Evolutionary conservation across 2,329 filamentous ascomycete genomes (phyloP), one percentile per base, ranked within the genome.

Genomic region (Aulographum hederae): DNA sequence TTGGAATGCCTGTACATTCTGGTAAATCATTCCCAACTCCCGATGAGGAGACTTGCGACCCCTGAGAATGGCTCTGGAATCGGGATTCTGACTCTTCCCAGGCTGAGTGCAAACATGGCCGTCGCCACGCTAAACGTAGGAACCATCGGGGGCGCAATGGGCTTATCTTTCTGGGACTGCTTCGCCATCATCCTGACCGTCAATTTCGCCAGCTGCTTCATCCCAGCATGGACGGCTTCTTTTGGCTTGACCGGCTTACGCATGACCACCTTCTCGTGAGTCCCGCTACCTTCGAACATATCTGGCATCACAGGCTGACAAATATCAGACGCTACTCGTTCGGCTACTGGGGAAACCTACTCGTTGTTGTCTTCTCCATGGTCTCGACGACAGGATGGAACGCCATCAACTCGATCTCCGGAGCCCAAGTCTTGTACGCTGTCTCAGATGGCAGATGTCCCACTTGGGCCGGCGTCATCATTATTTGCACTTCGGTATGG

Each of bases 361-460:
- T 52, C 3, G 47, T 53, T 3, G 47, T 54, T 1, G 27, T 53
- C 16, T 54, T 54, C 35, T 52, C 48, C 3, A 53, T 53, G 44
- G 37, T 53, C 13, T 45, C 46, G 25, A 53, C 50, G 14, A 53
- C 50, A 14, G 51, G 50, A 5, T 54, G 51, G 51, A 53, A 52
- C 26, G 50, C 48, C 12, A 53, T 54, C 30, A 54, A 54, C 34
- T 50, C 47, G 6, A 54, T 54, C 26, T 52, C 51, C 4, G 51
- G 51, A 3, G 49, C 51, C 3, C 45, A 43, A 2, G 47, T 50
- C 1, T 40, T 54, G 11, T 47, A 50, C 26, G 51, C 50, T 2
- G 34, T 53, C 5, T 54, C 50, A 2, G 38, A 53, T 28, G 51
- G 51, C n/a, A 43, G 36, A 19, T 50, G 43, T 26, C 51, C 51